Conservation (phyloP, 2,329 filamentous ascomycete species). For the Paraconiothyrium sp. region DNA sequence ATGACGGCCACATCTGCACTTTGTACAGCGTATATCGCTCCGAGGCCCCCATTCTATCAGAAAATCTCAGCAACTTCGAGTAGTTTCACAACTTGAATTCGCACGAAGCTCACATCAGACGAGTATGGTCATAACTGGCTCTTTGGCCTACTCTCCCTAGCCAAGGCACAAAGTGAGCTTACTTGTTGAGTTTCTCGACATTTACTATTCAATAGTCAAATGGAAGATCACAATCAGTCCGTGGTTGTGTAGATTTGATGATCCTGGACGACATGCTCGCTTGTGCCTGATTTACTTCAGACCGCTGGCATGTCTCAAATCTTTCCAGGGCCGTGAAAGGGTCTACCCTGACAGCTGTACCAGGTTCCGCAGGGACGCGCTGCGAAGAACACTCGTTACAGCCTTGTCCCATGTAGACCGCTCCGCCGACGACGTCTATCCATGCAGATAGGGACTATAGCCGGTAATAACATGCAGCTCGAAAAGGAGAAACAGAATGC, state of each 20-base stretch:
- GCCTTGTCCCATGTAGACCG: slow-evolving; percentile 6
- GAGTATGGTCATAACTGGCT: not conserved
- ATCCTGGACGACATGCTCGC: not conserved
- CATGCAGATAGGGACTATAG: not conserved
- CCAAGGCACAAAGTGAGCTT: not conserved
- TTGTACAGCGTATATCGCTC: not conserved
- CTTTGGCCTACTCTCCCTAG: not conserved
- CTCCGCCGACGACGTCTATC: slow-evolving; percentile 1
- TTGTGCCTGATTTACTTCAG: not conserved
- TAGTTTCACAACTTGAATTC: not conserved
- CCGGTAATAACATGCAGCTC: slow-evolving; percentile 5
- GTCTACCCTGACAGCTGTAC: slow-evolving; percentile 5
- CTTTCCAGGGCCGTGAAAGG: not conserved
- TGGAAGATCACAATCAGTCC: not conserved
- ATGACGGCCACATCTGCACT: slow-evolving; percentile 11
- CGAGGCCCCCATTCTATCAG: not conserved
- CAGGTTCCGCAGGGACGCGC: not conserved
- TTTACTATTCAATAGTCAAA: not conserved
- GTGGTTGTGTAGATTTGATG: not conserved
- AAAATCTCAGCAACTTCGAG: not conserved
- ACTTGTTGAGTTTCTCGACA: not conserved
- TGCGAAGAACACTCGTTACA: not conserved
- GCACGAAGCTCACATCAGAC: not conserved
- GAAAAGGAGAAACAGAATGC: not conserved
- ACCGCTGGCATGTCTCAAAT: slow-evolving; percentile 9